A percentile compares a stretch with the other conserved stretches of the same genome.
Evolutionary conservation across 495 filamentous ascomycete species (phyloP).

Genomic region (Penicillium goetzii): DNA sequence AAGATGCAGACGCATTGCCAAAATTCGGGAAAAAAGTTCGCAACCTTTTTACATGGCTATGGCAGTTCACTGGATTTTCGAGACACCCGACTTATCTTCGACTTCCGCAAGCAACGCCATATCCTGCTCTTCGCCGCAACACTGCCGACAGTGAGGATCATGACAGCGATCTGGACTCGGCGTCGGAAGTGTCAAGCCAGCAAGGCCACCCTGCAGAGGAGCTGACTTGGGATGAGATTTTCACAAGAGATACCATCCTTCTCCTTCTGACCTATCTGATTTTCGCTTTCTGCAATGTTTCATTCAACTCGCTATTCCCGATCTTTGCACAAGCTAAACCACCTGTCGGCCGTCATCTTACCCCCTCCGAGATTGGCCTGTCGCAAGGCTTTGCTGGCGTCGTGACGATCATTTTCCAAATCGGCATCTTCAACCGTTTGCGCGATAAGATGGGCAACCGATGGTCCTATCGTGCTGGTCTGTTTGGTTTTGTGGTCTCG

Average conservation of each 20-base stretch:
- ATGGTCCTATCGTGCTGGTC: conserved; percentile 73
- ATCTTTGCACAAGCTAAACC: conserved; percentile 78
- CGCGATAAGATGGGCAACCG: conserved; percentile 84
- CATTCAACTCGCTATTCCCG: conserved; percentile 88
- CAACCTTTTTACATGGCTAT: conserved; percentile 68
- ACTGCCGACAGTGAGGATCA: conserved; percentile 38
- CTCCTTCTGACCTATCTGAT: conserved; percentile 82
- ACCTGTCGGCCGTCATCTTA: conserved; percentile 75
- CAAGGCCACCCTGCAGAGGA: conserved; percentile 38
- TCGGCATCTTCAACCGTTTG: conserved; percentile 77
- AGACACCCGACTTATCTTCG: conserved; percentile 62
- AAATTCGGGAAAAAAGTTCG: conserved; percentile 61
- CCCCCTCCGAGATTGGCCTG: conserved; percentile 80
- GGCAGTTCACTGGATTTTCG: conserved; percentile 70
- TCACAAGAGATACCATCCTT: conserved; percentile 78
- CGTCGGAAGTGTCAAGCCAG: conserved; percentile 46
- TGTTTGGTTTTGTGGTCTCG: conserved; percentile 81
- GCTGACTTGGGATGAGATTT: conserved; percentile 54
- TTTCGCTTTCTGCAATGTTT: conserved; percentile 86
- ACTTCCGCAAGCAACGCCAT: conserved; percentile 26
- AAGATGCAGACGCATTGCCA: conserved; percentile 67
- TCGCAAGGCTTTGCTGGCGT: conserved; percentile 82
- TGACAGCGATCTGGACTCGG: conserved; percentile 49
- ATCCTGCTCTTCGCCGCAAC: conserved; percentile 30
- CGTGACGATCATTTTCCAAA: conserved; percentile 86